These are phyloP conservation scores for Chenopodium quinoa DNA, from an alignment of 148 eudicot species.

Conservation along the genomic window DNA sequence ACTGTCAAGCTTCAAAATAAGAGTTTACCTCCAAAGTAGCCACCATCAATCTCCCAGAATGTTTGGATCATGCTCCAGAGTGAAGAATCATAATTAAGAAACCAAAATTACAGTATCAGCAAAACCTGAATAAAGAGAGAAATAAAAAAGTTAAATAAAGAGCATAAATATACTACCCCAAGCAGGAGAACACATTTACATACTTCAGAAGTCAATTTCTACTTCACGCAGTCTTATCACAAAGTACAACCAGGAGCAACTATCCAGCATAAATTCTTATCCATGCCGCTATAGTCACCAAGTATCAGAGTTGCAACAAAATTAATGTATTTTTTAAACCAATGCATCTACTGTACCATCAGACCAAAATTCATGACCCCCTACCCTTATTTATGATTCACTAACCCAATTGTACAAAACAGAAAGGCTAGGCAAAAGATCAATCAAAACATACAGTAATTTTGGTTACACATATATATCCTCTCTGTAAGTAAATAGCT, in stretches of 20 bases:
- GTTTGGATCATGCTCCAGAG: constrained; percentile 14
- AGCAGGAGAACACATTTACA: background rate
- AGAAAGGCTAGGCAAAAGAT: too few species aligned
- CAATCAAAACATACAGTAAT: too few species aligned
- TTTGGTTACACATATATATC: too few species aligned
- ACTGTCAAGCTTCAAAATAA: constrained; percentile 31
- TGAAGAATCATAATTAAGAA: constrained; percentile 1
- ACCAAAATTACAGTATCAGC: constrained; percentile 14
- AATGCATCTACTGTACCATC: too few species aligned
- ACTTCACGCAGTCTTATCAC: background rate
- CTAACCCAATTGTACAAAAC: too few species aligned
- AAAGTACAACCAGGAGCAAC: background rate
- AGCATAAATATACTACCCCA: background rate
- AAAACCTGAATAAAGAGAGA: constrained; percentile 24
- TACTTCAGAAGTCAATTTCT: background rate
- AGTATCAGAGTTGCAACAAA: background rate
- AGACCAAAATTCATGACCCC: too few species aligned
- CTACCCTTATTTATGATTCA: too few species aligned
- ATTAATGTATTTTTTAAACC: too few species aligned
- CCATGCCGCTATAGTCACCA: background rate
- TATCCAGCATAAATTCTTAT: background rate
- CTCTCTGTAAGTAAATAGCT: too few species aligned
- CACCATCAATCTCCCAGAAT: constrained; percentile 20
- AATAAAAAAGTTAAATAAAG: background rate
- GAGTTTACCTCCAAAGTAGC: constrained; percentile 32